Conservation (phyloP, 208 protist species). For the Novymonas esmeraldas region DNA sequence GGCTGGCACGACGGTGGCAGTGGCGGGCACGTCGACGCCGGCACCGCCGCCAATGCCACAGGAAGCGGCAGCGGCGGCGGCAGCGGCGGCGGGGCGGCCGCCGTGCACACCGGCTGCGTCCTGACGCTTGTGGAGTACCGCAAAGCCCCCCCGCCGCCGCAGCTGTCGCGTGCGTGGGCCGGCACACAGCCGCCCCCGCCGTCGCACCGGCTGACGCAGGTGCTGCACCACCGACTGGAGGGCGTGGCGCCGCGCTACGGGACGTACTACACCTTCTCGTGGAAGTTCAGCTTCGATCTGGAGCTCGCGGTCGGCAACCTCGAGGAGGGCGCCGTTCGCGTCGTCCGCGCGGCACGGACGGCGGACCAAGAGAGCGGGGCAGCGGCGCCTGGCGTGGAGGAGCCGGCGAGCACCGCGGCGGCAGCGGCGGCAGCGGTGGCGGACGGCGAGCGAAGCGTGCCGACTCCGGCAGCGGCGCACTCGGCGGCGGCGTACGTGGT, state of each 20-base stretch:
- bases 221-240: conserved; percentile 34
- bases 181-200: conserved; percentile 12
- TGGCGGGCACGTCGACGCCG: neutral
- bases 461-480: neutral
- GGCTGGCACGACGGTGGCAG: conserved; percentile 21
- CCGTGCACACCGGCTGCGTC: conserved; percentile 24
- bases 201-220: conserved; percentile 32
- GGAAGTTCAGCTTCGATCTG: conserved; percentile 80
- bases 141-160: conserved; percentile 21
- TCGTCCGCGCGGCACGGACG: conserved; percentile 39
- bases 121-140: conserved; percentile 29
- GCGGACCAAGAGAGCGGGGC: neutral
- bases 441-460: neutral
- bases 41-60: neutral
- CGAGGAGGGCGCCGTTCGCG: conserved; percentile 54
- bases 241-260: conserved; percentile 31
- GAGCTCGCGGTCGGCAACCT: conserved; percentile 73
- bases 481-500: conserved; percentile 8
- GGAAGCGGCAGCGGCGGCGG: neutral
- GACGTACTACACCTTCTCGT: conserved; percentile 65
- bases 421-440: neutral
- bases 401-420: neutral
- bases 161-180: conserved; percentile 24
- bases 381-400: neutral
- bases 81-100: neutral